A percentile compares a stretch with the other conserved stretches of the same genome.
These are phyloP conservation scores for Sideroxylon spinosum DNA, from an alignment of 179 eudicot genomes.

Conservation along the genomic window DNA sequence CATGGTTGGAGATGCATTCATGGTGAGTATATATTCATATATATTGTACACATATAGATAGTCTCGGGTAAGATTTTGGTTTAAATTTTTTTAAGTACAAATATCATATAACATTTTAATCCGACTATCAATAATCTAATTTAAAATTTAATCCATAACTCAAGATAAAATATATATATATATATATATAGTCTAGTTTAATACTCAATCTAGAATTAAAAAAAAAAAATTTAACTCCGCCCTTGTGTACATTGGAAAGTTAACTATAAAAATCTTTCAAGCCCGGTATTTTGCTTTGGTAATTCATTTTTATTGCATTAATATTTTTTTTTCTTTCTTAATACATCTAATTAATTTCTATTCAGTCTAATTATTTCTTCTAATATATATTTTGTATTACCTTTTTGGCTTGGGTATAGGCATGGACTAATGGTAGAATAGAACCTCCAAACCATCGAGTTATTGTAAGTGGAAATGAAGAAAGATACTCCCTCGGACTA, in stretches of 20 bases:
- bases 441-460: constrained; percentile 33
- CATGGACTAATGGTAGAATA: constrained; percentile 45
- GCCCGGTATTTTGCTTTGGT: too few species aligned
- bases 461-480: constrained; percentile 29
- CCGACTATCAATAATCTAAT: too few species aligned
- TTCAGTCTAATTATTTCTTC: background rate
- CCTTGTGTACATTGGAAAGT: too few species aligned
- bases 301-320: background rate
- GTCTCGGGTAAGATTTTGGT: too few species aligned
- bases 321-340: background rate
- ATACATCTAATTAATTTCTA: background rate
- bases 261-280: too few species aligned
- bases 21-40: constrained; percentile 16
- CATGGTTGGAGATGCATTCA: constrained; percentile 47
- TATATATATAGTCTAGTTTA: too few species aligned
- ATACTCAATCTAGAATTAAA: too few species aligned
- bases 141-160: too few species aligned
- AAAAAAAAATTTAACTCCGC: too few species aligned
- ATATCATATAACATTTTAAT: too few species aligned
- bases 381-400: background rate
- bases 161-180: too few species aligned
- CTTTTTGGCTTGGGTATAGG: constrained; percentile 21
- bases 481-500: constrained; percentile 33
- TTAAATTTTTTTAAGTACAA: too few species aligned
- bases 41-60: background rate